Evolutionary conservation across 73 alveolate species (phyloP), one percentile per base, ranked within the genome.

Genomic region (Uronychia binucleata): DNA sequence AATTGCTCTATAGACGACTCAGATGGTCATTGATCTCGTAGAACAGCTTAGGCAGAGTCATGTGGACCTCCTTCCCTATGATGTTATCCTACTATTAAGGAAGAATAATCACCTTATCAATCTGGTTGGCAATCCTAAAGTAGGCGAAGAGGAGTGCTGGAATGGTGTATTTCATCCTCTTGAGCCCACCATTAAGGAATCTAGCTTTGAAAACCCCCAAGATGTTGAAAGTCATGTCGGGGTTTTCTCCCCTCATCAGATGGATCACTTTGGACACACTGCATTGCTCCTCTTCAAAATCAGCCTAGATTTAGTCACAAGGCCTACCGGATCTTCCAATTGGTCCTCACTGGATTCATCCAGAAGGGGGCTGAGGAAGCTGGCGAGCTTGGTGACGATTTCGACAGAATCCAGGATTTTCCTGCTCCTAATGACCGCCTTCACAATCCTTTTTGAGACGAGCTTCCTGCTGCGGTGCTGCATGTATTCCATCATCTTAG

Each of bases 401-500:
- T 81, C 88, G 5, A 81, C 13, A 33, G 57, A 34, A 34, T 81
- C 88, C 26, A 81, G 88, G 28, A 30, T 57, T n/a, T 59, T 58
- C 75, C 58, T 81, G 57, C 81, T 34, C 33, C 59, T 81, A 33
- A 81, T 31, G 0, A 81, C 81, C 13, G 88, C 88, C 84, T 90
- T 77, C 31, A 94, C 94, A 28, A 97, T 94, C 81, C 94, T 89
- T 14, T 90, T 59, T 0, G 97, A 95, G 0, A 97, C 95, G 1
- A 85, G 85, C 83, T 94, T 94, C 81, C 95, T 87, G 74, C 86
- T 84, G 30, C 83, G 46, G 88, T 76, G 83, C 46, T 96, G 98
- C 90, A 97, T 87, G 80, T 92, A 91, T 27, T 86, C 87, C 95
- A 97, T 90, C 81, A 97, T 82, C 78, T 89, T 91, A 33, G 97